These are phyloP conservation scores for Pichia sp. DNA, from an alignment of 1,139 yeast genomes.

Conservation along the genomic window DNA sequence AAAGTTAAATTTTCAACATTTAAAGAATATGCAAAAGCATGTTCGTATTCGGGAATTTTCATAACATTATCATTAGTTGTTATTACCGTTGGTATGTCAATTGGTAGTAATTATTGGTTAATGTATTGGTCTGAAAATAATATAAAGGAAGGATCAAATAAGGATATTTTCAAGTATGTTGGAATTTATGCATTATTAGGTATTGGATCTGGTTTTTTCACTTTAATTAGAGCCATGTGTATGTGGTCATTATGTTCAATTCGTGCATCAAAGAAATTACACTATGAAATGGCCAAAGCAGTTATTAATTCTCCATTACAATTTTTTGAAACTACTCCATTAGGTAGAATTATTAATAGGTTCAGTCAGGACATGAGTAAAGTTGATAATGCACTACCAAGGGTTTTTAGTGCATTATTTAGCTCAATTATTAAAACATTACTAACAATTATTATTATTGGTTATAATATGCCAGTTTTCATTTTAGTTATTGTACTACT, in stretches of 20 bases:
- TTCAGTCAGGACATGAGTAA: slow-evolving; percentile 67
- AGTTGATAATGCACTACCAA: slow-evolving; percentile 49
- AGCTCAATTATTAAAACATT: slow-evolving; percentile 37
- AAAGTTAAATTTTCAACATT: slow-evolving; percentile 61
- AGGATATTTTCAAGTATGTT: slow-evolving; percentile 46
- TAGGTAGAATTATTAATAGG: slow-evolving; percentile 63
- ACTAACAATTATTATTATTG: slow-evolving; percentile 46
- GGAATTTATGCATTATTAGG: slow-evolving; percentile 55
- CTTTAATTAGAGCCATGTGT: slow-evolving; percentile 45
- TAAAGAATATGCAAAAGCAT: slow-evolving; percentile 56
- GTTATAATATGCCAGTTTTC: slow-evolving; percentile 46
- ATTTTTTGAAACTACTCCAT: slow-evolving; percentile 73
- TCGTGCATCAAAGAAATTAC: slow-evolving; percentile 55
- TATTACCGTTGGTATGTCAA: slow-evolving; percentile 41
- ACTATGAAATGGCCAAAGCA: slow-evolving; percentile 54
- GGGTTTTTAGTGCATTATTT: slow-evolving; percentile 40
- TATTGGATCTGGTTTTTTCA: slow-evolving; percentile 43
- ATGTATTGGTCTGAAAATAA: slow-evolving; percentile 54
- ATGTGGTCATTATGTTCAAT: slow-evolving; percentile 58
- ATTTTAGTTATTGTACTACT: slow-evolving; percentile 37
- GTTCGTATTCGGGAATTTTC: slow-evolving; percentile 48
- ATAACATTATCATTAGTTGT: slow-evolving; percentile 39
- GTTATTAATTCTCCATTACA: slow-evolving; percentile 69
- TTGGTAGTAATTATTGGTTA: slow-evolving; percentile 50
- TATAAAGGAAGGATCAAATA: slow-evolving; percentile 39